Base-by-base conservation (phyloP, 2,329 filamentous ascomycete genomes). In the Penicillium aurantiogriseum region DNA sequence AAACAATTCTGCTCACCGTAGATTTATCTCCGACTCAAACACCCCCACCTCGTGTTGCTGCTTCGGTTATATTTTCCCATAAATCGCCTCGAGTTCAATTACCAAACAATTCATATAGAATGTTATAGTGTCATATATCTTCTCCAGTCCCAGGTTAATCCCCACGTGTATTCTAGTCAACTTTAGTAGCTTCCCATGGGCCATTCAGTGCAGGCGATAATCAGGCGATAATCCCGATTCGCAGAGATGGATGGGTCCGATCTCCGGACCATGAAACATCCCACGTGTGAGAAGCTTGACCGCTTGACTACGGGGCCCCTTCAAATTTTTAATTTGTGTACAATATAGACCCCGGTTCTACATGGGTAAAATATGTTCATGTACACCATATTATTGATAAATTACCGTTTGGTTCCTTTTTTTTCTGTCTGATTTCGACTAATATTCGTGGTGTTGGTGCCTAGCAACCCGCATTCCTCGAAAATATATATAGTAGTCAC, bases 211-310 rank as follows among this genome's bases (percentile, higher is more conserved):
- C 13, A 46, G 19, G 42, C 49, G 43, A 52, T 36, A 36, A 25
- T 15, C 35, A 46, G 19, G 42, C 49, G 43, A 53, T 36, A 36
- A 19, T 15, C 35, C 42, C 43, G 56, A 59, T 56, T 55, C 38
- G 39, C 50, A 53, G 48, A 35, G 40, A 29, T 11, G 27, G 36
- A 56, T 56, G 53, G 59, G 51, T 59, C 62, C 61, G 61, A 68
- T 69, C 61, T 63, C 60, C 61, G 57, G 58, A 59, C 38, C 38
- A 31, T n/a, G 21, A 45, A 36, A 47, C 31, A 64, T 65, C 59
- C 68, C 69, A 72, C 69, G 69, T 71, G 66, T 64, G 58, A 35
- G 60, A 65, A 64, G 60, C 60, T 69, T 67, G 65, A 65, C 67
- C 61, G 62, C 63, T 67, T 36, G 38, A 47, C 46, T 49, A 27